Base-by-base conservation (phyloP, 768 basidiomycete genomes). In the Austroboletus festivus region DNA sequence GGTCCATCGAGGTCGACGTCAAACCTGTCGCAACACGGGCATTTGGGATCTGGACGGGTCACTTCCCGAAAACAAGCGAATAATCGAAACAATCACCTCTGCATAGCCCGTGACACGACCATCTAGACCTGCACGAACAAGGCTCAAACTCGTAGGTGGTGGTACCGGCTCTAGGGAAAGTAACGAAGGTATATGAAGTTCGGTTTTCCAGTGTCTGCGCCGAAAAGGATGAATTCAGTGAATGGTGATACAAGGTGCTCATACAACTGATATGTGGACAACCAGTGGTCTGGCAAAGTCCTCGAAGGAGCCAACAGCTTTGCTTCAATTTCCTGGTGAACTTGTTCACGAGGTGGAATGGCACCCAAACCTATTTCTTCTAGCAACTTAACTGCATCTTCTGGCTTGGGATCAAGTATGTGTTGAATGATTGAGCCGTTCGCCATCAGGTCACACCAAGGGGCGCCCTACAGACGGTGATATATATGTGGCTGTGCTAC, bases 201-300 rank as follows among this genome's bases (percentile, higher is more conserved):
- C 66, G 56, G 79, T 71, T 42, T 86, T 78, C 89, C 90, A 92
- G 47, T 86, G 82, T 67, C 86, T 93, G 64, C 34, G 38, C 20
- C 38, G 23, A 52, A 39, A 24, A 35, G 18, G 43, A 48, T 60
- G 26, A 57, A 55, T 45, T 37, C 48, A 35, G 30, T 12, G 30
- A 38, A 53, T 30, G 3, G 44, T 53, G 46, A 42, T 46, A 35
- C n/a, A 42, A 50, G 37, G 34, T 34, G 45, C 44, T 58, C 82
- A 55, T 70, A 95, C 94, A 86, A 74, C 76, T 95, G 93, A 69
- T 93, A 93, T 28, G 75, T 76, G 45, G 84, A 76, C 42, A 95
- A 73, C 80, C 86, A 88, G 51, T 88, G 82, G 8, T 74, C 70
- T 3, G 85, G 87, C 18, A 95, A 68, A 28, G 66, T 73, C 38